Conservation (phyloP, 192 early-diverging fungal species). For the Linnemannia exigua region DNA sequence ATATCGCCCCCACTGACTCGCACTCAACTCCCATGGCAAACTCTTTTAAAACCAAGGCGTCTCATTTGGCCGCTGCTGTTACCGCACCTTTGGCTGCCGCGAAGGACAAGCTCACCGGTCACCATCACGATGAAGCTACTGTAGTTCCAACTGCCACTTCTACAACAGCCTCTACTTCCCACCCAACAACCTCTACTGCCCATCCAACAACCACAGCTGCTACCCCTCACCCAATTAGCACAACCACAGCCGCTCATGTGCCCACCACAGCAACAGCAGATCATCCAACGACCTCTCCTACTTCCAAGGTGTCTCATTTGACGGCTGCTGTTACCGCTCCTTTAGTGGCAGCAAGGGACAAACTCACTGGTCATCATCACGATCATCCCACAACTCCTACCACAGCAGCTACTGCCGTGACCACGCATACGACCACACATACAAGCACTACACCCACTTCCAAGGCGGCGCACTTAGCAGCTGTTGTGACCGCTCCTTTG, state of each 20-base stretch:
- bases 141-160: not conserved
- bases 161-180: not conserved
- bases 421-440: not conserved
- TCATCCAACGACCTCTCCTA: not conserved
- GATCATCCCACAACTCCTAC: not conserved
- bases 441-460: not conserved
- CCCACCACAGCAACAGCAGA: not conserved
- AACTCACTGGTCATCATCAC: not conserved
- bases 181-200: too few species aligned
- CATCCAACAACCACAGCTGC: not conserved
- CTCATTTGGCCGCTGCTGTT: not conserved
- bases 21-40: not conserved
- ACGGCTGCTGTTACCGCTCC: not conserved
- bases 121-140: not conserved
- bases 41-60: not conserved
- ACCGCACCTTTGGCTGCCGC: not conserved
- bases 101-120: not conserved
- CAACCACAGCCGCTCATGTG: not conserved
- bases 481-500: not conserved
- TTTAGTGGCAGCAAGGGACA: not conserved
- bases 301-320: not conserved
- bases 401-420: not conserved
- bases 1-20: not conserved
- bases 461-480: not conserved
- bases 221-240: not conserved